Conservation (phyloP, 495 filamentous ascomycete genomes). For the Tuber umbilicatum region DNA sequence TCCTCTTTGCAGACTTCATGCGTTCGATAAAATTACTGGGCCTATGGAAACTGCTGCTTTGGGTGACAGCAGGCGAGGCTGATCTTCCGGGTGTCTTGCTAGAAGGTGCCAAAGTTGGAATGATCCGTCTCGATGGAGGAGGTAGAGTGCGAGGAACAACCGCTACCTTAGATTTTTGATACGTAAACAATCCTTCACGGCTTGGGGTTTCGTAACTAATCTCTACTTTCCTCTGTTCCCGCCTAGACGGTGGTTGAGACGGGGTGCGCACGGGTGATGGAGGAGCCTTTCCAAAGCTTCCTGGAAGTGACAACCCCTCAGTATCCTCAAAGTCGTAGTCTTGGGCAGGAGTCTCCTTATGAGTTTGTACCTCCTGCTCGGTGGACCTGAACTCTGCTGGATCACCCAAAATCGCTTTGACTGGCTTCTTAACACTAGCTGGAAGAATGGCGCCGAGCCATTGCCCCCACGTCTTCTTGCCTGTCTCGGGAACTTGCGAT, state of each 20-base stretch:
- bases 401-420: slow-evolving; percentile 31
- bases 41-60: slow-evolving; percentile 22
- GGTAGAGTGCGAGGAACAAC: slow-evolving; percentile 20
- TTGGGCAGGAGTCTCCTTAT: slow-evolving; percentile 7
- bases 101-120: slow-evolving; percentile 28
- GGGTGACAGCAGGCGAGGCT: slow-evolving; percentile 6
- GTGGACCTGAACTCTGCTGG: slow-evolving; percentile 8
- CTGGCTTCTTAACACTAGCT: slow-evolving; percentile 35
- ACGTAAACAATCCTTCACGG: slow-evolving; percentile 23
- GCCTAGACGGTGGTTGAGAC: slow-evolving; percentile 9
- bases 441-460: slow-evolving; percentile 36
- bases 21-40: slow-evolving; percentile 40
- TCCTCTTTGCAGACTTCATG: slow-evolving; percentile 30
- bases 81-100: slow-evolving; percentile 13
- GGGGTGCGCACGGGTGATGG: slow-evolving; percentile 13
- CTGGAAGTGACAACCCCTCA: slow-evolving; percentile 24
- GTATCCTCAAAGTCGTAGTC: slow-evolving; percentile 23
- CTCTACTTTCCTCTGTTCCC: slow-evolving; percentile 6
- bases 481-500: slow-evolving; percentile 21
- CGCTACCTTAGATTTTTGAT: slow-evolving; percentile 21
- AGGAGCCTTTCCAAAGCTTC: slow-evolving; percentile 36
- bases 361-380: slow-evolving; percentile 25
- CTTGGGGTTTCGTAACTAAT: slow-evolving; percentile 29
- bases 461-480: slow-evolving; percentile 40
- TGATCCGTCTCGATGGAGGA: slow-evolving; percentile 24